Evolutionary conservation across 2,329 filamentous ascomycete species (phyloP).

Genomic region (Huntiella moniliformis): DNA sequence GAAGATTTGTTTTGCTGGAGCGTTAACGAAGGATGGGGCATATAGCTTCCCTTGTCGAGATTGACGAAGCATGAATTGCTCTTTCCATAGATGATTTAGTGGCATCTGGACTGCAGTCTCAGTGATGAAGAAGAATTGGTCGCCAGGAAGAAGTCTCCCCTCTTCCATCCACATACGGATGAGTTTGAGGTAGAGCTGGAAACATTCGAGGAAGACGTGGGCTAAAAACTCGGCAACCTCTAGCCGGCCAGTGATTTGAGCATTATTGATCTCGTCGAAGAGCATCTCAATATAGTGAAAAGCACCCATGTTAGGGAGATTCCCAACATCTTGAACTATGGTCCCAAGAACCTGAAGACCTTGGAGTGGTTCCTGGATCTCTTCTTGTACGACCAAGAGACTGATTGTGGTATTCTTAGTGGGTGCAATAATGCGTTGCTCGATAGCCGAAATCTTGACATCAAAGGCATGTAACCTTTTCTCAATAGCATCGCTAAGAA

Average conservation of each 20-base stretch:
- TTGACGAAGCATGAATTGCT: slow-evolving; percentile 48
- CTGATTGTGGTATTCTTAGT: slow-evolving; percentile 41
- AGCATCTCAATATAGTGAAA: slow-evolving; percentile 66
- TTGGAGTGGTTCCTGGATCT: slow-evolving; percentile 33
- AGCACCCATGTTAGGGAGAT: slow-evolving; percentile 29
- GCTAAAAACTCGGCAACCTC: slow-evolving; percentile 44
- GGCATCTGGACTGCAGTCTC: slow-evolving; percentile 37
- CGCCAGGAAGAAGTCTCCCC: slow-evolving; percentile 45
- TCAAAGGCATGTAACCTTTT: slow-evolving; percentile 41
- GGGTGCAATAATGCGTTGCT: slow-evolving; percentile 39
- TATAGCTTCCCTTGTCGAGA: slow-evolving; percentile 41
- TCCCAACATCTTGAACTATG: slow-evolving; percentile 39
- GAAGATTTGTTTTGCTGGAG: slow-evolving; percentile 54
- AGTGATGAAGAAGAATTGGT: slow-evolving; percentile 59
- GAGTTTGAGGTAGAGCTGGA: slow-evolving; percentile 63
- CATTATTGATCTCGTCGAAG: slow-evolving; percentile 48
- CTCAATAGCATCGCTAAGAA: slow-evolving; percentile 47
- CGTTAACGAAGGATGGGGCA: slow-evolving; percentile 56
- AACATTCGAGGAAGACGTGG: slow-evolving; percentile 59
- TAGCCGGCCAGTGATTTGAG: slow-evolving; percentile 50
- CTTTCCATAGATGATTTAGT: slow-evolving; percentile 52
- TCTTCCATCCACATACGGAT: slow-evolving; percentile 71
- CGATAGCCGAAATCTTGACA: slow-evolving; percentile 34
- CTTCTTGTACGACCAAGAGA: slow-evolving; percentile 39
- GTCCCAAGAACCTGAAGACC: slow-evolving; percentile 41